Conservation (phyloP, 805 yeast genomes). For the Myxozyma melibiosi region DNA sequence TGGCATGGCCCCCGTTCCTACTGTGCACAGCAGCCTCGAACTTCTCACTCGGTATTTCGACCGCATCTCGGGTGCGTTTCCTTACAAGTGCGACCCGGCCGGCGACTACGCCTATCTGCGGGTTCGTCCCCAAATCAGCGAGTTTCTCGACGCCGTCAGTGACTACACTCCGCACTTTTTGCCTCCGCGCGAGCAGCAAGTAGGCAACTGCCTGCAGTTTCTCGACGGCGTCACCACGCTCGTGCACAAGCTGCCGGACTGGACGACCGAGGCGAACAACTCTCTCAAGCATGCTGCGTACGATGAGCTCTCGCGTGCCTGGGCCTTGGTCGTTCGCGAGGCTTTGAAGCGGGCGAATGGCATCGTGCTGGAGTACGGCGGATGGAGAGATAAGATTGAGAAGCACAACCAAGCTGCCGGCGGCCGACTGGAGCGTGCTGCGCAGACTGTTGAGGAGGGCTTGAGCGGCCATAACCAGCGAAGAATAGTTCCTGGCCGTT, state of each 20-base stretch:
- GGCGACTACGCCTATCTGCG: slow-evolving; percentile 78
- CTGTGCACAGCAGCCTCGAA: slow-evolving; percentile 54
- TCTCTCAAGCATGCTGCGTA: slow-evolving; percentile 53
- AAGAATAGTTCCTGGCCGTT: slow-evolving; percentile 6
- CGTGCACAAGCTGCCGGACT: slow-evolving; percentile 66
- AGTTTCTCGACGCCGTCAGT: slow-evolving; percentile 67
- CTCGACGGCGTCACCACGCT: slow-evolving; percentile 62
- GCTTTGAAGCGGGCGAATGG: slow-evolving; percentile 45
- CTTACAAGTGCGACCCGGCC: slow-evolving; percentile 71
- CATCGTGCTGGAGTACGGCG: slow-evolving; percentile 44
- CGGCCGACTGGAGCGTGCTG: slow-evolving; percentile 49
- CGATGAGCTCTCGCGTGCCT: slow-evolving; percentile 61
- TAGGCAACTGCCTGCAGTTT: slow-evolving; percentile 59
- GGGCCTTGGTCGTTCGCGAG: slow-evolving; percentile 53
- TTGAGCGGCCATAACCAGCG: slow-evolving; percentile 14
- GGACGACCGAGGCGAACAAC: slow-evolving; percentile 53
- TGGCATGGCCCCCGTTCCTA: slow-evolving; percentile 58
- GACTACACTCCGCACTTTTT: slow-evolving; percentile 74
- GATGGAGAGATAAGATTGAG: slow-evolving; percentile 48
- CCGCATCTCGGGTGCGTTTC: slow-evolving; percentile 54
- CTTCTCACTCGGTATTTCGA: slow-evolving; percentile 52
- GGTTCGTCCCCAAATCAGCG: slow-evolving; percentile 66
- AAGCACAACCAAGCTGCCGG: slow-evolving; percentile 50
- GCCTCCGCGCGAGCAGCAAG: slow-evolving; percentile 66
- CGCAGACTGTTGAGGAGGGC: slow-evolving; percentile 41